These are phyloP conservation scores for Rhinocladiella mackenziei DNA, from an alignment of 2,329 filamentous ascomycete species.

Conservation along the genomic window DNA sequence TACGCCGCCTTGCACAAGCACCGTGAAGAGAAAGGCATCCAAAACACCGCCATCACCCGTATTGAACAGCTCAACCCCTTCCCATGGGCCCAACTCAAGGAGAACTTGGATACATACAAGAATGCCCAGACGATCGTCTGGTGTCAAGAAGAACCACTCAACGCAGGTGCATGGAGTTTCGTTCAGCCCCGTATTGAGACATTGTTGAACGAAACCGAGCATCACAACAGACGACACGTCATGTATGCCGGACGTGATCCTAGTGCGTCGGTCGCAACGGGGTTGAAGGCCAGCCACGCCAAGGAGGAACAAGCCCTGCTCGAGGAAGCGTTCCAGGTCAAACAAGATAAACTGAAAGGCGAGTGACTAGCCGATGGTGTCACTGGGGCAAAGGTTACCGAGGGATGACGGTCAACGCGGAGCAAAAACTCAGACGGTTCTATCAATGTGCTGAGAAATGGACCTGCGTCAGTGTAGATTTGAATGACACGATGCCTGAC, in stretches of 20 bases:
- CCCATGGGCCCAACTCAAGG: constrained; percentile 94
- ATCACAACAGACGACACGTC: constrained; percentile 91
- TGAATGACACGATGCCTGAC: no score
- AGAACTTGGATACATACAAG: constrained; percentile 94
- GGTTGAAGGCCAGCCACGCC: constrained; percentile 78
- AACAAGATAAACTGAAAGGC: constrained; percentile 64
- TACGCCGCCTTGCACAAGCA: constrained; percentile 88
- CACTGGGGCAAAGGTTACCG: constrained; percentile 6
- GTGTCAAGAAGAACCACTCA: constrained; percentile 96
- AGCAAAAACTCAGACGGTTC: no score
- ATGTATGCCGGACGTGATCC: constrained; percentile 95
- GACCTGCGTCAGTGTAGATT: no score
- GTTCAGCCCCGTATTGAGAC: constrained; percentile 98
- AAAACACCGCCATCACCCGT: constrained; percentile 88
- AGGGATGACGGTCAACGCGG: no score
- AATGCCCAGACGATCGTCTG: constrained; percentile 98
- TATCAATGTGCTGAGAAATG: no score
- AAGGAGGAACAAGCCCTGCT: constrained; percentile 90
- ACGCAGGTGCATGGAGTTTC: constrained; percentile 95
- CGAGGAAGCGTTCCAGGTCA: constrained; percentile 59
- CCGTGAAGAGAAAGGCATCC: constrained; percentile 78
- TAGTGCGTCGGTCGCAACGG: constrained; percentile 89
- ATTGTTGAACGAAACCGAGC: constrained; percentile 82
- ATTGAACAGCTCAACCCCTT: constrained; percentile 98
- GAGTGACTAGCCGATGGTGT: constrained; percentile 25